Percentiles rank a stretch among this genome's conserved stretches.
Evolutionary conservation across 306 rosid genomes (phyloP).

Genomic region (Rosa lucieae): DNA sequence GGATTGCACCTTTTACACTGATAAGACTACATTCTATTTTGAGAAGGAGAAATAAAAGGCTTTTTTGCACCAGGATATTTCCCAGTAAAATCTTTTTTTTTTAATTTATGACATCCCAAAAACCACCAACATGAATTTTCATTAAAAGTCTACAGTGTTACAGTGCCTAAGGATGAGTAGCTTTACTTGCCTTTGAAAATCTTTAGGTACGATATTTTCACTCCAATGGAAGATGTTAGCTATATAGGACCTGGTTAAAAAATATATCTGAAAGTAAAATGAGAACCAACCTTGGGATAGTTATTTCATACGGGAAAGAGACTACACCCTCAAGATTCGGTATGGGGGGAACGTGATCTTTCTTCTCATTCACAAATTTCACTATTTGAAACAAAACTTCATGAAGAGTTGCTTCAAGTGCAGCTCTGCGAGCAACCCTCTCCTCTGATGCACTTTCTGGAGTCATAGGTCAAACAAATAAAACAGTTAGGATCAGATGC

Average conservation of each 20-base stretch:
- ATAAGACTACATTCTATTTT: background rate
- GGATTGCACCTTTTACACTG: background rate
- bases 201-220: background rate
- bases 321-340: slow-evolving; percentile 73
- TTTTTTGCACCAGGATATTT: background rate
- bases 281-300: slow-evolving; percentile 72
- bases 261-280: background rate
- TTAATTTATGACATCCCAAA: background rate
- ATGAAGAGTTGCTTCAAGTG: slow-evolving; percentile 83
- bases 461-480: slow-evolving; percentile 18
- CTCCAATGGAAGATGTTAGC: background rate
- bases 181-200: background rate
- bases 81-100: background rate
- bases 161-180: background rate
- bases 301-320: slow-evolving; percentile 82
- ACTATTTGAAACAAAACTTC: slow-evolving; percentile 89
- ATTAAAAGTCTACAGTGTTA: background rate
- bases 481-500: slow-evolving; percentile 4
- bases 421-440: slow-evolving; percentile 69
- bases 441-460: slow-evolving; percentile 71
- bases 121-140: background rate
- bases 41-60: background rate
- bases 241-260: background rate
- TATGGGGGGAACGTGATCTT: slow-evolving; percentile 92
- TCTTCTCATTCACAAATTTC: slow-evolving; percentile 94